phyloP scores from a whole-genome alignment of 2,329 filamentous ascomycete genomes.

The Dothideomycetidae sp. region DNA sequence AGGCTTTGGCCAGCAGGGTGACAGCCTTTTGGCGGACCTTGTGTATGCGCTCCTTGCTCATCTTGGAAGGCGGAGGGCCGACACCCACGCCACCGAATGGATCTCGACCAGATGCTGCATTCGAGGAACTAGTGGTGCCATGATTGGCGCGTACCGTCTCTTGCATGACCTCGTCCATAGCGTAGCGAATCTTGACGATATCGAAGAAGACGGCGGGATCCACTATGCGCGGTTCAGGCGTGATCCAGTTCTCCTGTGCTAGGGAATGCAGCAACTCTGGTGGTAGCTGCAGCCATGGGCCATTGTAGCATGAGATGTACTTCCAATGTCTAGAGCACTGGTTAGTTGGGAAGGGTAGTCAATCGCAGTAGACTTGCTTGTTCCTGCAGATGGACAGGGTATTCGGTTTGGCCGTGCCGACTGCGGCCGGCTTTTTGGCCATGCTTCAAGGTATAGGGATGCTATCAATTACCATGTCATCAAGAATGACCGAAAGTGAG shows the following conservation, averaged over 20 bases:
- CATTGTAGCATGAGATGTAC: constrained; percentile 72
- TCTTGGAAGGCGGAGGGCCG: constrained; percentile 40
- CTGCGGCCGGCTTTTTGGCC: no score
- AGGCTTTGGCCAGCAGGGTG: constrained; percentile 62
- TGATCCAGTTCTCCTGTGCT: constrained; percentile 65
- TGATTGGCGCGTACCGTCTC: constrained; percentile 65
- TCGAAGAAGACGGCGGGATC: constrained; percentile 74
- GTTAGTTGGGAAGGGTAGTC: no score
- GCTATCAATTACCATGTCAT: no score
- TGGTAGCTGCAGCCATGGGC: constrained; percentile 68
- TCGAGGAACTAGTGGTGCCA: constrained; percentile 52
- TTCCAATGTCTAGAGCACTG: constrained; percentile 68
- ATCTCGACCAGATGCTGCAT: constrained; percentile 39
- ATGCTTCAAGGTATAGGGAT: no score
- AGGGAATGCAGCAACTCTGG: constrained; percentile 66
- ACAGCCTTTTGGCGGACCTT: constrained; percentile 70
- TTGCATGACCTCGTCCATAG: constrained; percentile 67
- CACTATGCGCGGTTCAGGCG: constrained; percentile 59
- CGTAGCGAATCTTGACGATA: constrained; percentile 63
- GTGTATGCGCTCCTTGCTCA: constrained; percentile 64
- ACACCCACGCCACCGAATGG: constrained; percentile 37
- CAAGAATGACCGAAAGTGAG: no score
- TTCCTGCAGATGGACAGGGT: no score
- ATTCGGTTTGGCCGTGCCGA: no score
- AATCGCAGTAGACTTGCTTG: no score